Conservation (phyloP, 2,329 filamentous ascomycete genomes). For the Cadophora sp. region DNA sequence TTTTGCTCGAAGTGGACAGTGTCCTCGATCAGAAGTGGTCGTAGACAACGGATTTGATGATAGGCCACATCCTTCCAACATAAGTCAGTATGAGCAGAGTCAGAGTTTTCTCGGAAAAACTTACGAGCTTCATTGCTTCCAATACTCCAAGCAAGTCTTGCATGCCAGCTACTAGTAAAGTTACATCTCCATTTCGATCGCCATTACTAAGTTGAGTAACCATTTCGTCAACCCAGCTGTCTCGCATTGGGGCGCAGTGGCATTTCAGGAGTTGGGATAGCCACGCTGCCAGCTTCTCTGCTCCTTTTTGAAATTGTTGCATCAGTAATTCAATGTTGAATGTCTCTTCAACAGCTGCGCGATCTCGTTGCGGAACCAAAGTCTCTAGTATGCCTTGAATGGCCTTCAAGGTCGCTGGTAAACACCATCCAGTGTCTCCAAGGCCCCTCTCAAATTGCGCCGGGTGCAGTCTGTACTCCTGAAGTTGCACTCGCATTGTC, state of each 20-base stretch:
- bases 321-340: constrained; percentile 87
- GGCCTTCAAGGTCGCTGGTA: constrained; percentile 80
- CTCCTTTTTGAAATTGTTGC: constrained; percentile 88
- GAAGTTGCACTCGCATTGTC: constrained; percentile 62
- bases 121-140: constrained; percentile 87
- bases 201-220: constrained; percentile 78
- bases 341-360: constrained; percentile 79
- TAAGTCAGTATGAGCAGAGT: constrained; percentile 20
- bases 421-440: constrained; percentile 61
- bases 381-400: constrained; percentile 78
- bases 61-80: constrained; percentile 78
- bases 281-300: constrained; percentile 83
- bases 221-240: constrained; percentile 91
- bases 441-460: constrained; percentile 57
- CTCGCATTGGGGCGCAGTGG: constrained; percentile 95
- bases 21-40: constrained; percentile 85
- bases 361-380: constrained; percentile 84
- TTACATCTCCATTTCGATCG: constrained; percentile 72
- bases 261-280: constrained; percentile 85
- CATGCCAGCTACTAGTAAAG: constrained; percentile 78
- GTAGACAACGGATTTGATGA: constrained; percentile 90
- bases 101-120: constrained; percentile 22
- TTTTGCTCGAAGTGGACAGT: constrained; percentile 89
- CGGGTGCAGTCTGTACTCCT: constrained; percentile 58
- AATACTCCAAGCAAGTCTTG: constrained; percentile 81